These are phyloP conservation scores for Phylloporus sp. DNA, from an alignment of 768 basidiomycete genomes.

Conservation along the genomic window DNA sequence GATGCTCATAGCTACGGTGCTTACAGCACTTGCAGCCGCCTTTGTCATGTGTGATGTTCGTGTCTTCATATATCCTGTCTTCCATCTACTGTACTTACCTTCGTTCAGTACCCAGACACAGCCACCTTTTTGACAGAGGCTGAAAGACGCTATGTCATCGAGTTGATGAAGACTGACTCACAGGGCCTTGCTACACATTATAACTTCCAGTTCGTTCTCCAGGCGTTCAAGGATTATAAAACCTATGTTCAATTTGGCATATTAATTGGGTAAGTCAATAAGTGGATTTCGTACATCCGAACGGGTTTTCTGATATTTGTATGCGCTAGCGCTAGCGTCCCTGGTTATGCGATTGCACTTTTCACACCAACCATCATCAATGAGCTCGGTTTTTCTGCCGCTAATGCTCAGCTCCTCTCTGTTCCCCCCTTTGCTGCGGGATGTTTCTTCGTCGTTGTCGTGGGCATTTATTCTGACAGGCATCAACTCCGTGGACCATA, in stretches of 20 bases:
- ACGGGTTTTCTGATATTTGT: not conserved
- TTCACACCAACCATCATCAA: constrained; percentile 46
- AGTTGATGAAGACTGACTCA: constrained; percentile 39
- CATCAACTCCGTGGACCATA: constrained; percentile 42
- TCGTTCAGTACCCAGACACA: constrained; percentile 7
- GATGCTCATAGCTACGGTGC: constrained; percentile 5
- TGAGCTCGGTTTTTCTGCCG: constrained; percentile 45
- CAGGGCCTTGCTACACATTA: constrained; percentile 43
- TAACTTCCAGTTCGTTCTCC: constrained; percentile 41
- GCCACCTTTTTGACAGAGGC: constrained; percentile 27
- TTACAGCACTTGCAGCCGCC: constrained; percentile 23
- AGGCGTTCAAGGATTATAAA: constrained; percentile 44
- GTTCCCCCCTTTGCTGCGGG: constrained; percentile 44
- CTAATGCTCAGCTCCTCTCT: constrained; percentile 43
- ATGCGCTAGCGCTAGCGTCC: constrained; percentile 34
- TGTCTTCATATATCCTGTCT: not conserved
- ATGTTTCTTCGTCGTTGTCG: constrained; percentile 35
- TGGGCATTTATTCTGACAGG: constrained; percentile 41
- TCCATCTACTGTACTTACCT: constrained; percentile 1
- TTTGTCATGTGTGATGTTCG: constrained; percentile 51
- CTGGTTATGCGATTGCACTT: constrained; percentile 42
- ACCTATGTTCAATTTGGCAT: constrained; percentile 28
- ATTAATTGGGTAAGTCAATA: constrained; percentile 35
- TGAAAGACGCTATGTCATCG: constrained; percentile 37
- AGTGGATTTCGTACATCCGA: not conserved